phyloP scores from a whole-genome alignment of 2,329 filamentous ascomycete species.

The Calonectria multiphialidica region DNA sequence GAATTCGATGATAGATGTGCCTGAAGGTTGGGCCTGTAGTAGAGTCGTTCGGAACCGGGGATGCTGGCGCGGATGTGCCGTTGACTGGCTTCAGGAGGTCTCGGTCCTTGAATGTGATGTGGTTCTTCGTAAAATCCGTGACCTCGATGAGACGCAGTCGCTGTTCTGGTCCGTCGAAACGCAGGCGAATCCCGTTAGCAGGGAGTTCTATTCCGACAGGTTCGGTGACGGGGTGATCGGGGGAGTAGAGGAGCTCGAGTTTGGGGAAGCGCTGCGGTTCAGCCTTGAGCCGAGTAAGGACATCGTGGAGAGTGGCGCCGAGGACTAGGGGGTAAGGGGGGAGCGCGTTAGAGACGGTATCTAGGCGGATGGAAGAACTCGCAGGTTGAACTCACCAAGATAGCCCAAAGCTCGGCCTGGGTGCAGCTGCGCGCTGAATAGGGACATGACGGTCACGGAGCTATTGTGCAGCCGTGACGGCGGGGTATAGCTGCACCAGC shows the following conservation, averaged over 20 bases:
- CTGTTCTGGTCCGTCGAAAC: slow-evolving; percentile 95
- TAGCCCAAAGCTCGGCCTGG: slow-evolving; percentile 77
- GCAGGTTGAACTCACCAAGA: slow-evolving; percentile 54
- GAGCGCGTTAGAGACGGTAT: not conserved
- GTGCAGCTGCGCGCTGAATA: slow-evolving; percentile 72
- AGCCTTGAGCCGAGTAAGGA: slow-evolving; percentile 88
- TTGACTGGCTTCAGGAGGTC: slow-evolving; percentile 78
- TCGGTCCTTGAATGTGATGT: slow-evolving; percentile 83
- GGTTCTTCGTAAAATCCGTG: slow-evolving; percentile 87
- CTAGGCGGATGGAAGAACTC: no score
- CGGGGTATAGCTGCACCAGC: slow-evolving; percentile 36
- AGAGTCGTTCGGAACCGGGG: slow-evolving; percentile 48
- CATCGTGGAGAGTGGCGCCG: slow-evolving; percentile 90
- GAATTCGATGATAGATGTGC: slow-evolving; percentile 92
- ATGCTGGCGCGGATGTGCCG: slow-evolving; percentile 49
- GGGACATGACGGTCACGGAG: slow-evolving; percentile 52
- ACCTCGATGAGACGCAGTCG: slow-evolving; percentile 92
- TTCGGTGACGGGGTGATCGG: slow-evolving; percentile 78
- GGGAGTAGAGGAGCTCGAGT: slow-evolving; percentile 85
- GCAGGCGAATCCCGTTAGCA: slow-evolving; percentile 87
- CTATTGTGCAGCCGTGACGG: slow-evolving; percentile 33
- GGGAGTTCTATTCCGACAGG: slow-evolving; percentile 83
- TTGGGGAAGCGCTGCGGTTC: slow-evolving; percentile 86
- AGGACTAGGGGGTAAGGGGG: slow-evolving; percentile 69
- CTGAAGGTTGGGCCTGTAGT: slow-evolving; percentile 79